These are phyloP conservation scores for Penicillium coprophilum DNA, from an alignment of 495 filamentous ascomycete species.

Conservation along the genomic window DNA sequence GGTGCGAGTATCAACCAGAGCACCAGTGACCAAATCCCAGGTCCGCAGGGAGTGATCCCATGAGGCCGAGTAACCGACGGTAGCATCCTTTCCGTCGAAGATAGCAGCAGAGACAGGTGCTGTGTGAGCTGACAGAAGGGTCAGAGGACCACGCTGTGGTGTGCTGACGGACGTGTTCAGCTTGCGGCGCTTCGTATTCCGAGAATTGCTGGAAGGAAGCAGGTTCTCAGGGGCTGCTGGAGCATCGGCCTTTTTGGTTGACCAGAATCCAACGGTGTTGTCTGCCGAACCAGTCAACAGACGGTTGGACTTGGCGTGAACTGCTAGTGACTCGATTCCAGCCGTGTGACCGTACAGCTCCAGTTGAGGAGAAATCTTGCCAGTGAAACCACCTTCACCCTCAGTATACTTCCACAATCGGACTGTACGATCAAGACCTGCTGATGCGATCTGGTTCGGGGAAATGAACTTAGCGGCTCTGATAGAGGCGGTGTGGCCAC, in stretches of 20 bases:
- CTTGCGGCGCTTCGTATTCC: conserved; percentile 74
- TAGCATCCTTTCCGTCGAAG: conserved; percentile 81
- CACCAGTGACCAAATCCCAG: conserved; percentile 79
- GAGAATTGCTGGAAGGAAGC: conserved; percentile 59
- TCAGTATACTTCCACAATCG: conserved; percentile 86
- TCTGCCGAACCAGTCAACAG: conserved; percentile 83
- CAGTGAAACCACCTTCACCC: conserved; percentile 55
- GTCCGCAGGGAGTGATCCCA: conserved; percentile 89
- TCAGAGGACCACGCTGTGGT: conserved; percentile 76
- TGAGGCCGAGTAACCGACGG: conserved; percentile 83
- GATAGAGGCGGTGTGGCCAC: conserved; percentile 72
- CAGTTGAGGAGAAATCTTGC: conserved; percentile 68
- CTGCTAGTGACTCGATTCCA: conserved; percentile 71
- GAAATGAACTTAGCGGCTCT: conserved; percentile 81
- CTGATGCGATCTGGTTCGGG: conserved; percentile 70
- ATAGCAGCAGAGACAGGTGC: conserved; percentile 69
- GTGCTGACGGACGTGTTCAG: conserved; percentile 60
- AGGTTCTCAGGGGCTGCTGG: conserved; percentile 66
- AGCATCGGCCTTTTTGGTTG: conserved; percentile 66
- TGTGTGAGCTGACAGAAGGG: conserved; percentile 68
- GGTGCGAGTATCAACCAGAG: conserved; percentile 72
- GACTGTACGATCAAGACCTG: conserved; percentile 77
- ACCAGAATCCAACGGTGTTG: conserved; percentile 81
- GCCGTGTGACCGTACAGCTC: conserved; percentile 85
- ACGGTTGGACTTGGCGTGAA: conserved; percentile 70